Evolutionary conservation across 2,329 filamentous ascomycete genomes (phyloP), one percentile per base, ranked within the genome.

Genomic region (Mollisiaceae sp.): DNA sequence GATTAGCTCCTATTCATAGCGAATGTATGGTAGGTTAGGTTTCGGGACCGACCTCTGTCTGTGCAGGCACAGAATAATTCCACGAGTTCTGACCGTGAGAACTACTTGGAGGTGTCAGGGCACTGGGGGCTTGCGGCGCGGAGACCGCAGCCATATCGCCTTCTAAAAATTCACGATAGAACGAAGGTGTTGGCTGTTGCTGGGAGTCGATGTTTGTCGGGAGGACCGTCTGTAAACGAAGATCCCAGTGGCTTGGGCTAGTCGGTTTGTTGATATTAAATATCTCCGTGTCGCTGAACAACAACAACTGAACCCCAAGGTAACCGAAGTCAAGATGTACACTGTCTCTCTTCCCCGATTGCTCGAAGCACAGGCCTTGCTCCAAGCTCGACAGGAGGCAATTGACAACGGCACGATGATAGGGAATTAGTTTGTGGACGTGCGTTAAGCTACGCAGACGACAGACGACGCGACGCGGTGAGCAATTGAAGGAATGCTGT

Each of bases 61-160:
- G 70, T 62, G 68, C 43, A 45, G 75, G 71, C 4, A 73, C 72
- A 47, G 74, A 70, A 65, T 72, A 76, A 62, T 72, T 73, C 75
- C 75, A 77, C 9, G 70, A 70, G 67, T 66, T 71, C 55, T 67
- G 66, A 59, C 64, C 72, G 47, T 74, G 73, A 47, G 75, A 75
- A 63, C 74, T 77, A 52, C 70, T 72, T 24, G 74, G 74, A 14
- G 75, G 73, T 64, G 75, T 75, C 64, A 76, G 67, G 47, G 71
- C 66, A 69, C 58, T 73, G 20, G 69, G 69, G 72, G 73, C 74
- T 66, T 76, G 75, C 71, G 75, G 71, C 61, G 74, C 73, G 64
- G 75, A 75, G 69, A 76, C 75, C 70, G 73, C 75, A 74, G 75
- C 75, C 75, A 77, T 77, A 41, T 62, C 67, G 64, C 61, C 67